Evolutionary conservation across 2,329 filamentous ascomycete species (phyloP).

Genomic region (Aspergillus tanneri): DNA sequence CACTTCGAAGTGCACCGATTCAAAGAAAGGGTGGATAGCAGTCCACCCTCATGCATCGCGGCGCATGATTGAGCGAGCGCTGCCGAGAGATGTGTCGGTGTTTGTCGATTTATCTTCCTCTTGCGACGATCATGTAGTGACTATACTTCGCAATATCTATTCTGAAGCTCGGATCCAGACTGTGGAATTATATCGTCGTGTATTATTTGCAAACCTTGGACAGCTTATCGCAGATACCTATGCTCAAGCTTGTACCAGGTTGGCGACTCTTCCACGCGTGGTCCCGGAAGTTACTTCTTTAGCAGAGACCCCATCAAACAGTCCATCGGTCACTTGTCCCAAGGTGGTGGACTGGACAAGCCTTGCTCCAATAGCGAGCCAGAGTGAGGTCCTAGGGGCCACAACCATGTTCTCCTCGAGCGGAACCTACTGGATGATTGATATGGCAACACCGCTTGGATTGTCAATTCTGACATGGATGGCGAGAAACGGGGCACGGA

Average conservation of each 20-base stretch:
- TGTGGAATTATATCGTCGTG: neutral
- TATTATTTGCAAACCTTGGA: neutral
- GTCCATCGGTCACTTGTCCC: neutral
- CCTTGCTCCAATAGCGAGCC: neutral
- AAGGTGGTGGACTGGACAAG: neutral
- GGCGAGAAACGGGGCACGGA: neutral
- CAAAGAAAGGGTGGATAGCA: neutral
- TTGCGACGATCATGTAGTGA: neutral
- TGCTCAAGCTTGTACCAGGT: neutral
- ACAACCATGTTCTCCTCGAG: neutral
- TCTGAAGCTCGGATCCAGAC: neutral
- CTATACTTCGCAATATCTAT: neutral
- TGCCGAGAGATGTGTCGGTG: neutral
- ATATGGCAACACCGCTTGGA: neutral
- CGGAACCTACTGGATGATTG: neutral
- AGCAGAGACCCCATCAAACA: neutral
- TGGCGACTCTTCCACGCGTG: neutral
- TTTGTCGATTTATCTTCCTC: neutral
- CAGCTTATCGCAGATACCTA: constrained; percentile 1
- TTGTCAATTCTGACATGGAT: neutral
- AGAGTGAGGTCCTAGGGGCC: neutral
- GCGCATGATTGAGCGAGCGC: neutral
- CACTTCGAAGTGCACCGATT: neutral
- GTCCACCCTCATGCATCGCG: neutral
- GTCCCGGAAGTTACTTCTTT: neutral